phyloP scores from a whole-genome alignment of 1,284 basidiomycete genomes.

The Neonothopanus nambi region DNA sequence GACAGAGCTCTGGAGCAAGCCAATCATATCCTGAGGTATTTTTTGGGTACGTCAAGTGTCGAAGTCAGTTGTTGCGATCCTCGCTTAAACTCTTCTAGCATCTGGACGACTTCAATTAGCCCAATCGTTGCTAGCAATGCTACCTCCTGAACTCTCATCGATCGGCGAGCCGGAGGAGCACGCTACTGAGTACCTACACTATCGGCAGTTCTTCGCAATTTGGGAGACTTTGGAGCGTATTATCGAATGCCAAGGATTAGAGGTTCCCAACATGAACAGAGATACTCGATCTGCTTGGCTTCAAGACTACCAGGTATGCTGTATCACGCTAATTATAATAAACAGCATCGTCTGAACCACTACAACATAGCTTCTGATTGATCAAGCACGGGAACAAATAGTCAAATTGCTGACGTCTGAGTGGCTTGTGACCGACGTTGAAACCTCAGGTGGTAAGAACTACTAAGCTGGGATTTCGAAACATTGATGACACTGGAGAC shows the following conservation, averaged over 20 bases:
- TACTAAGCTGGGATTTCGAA: conserved; percentile 3
- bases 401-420: conserved; percentile 71
- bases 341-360: conserved; percentile 33
- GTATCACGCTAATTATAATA: not conserved
- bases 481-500: not conserved
- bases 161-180: conserved; percentile 62
- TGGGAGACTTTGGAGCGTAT: conserved; percentile 64
- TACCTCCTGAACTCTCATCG: conserved; percentile 65
- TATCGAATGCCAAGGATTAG: conserved; percentile 55
- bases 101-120: conserved; percentile 76
- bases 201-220: conserved; percentile 70
- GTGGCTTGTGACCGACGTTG: conserved; percentile 65
- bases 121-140: conserved; percentile 59
- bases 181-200: conserved; percentile 72
- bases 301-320: conserved; percentile 57
- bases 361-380: conserved; percentile 38
- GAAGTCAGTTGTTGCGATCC: not conserved
- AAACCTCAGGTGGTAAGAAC: conserved; percentile 40
- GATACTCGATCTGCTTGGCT: conserved; percentile 64
- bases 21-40: conserved; percentile 84
- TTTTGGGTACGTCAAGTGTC: conserved; percentile 65
- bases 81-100: conserved; percentile 41
- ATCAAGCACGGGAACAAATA: conserved; percentile 60
- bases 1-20: conserved; percentile 81
- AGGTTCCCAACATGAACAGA: conserved; percentile 53